A percentile compares a stretch with the other conserved stretches of the same genome.
Evolutionary conservation across 768 basidiomycete genomes (phyloP).

Genomic region (Hygrocybe coccinea): DNA sequence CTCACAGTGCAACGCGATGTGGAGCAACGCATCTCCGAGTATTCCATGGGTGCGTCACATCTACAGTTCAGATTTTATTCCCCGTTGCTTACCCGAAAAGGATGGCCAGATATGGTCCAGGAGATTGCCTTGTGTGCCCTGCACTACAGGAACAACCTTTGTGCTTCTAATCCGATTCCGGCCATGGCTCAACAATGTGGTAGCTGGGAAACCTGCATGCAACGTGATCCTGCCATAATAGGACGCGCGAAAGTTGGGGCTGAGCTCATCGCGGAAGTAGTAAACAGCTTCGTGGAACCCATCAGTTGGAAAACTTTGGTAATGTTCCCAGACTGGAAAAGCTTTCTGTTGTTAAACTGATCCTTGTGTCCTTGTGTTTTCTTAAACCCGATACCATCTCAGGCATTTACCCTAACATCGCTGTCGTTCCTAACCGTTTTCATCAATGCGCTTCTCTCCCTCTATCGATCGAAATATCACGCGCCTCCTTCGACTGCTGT

Average conservation of each 20-base stretch:
- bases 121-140: constrained; percentile 86
- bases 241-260: constrained; percentile 88
- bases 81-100: constrained; percentile 7
- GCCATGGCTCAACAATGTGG: constrained; percentile 84
- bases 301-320: constrained; percentile 98
- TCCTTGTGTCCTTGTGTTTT: constrained; percentile 1
- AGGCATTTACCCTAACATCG: constrained; percentile 75
- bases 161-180: constrained; percentile 70
- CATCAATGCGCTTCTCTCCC: constrained; percentile 72
- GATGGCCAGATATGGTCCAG: constrained; percentile 71
- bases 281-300: constrained; percentile 94
- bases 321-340: constrained; percentile 5
- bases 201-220: constrained; percentile 93
- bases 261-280: constrained; percentile 92
- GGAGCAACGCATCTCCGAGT: constrained; percentile 77
- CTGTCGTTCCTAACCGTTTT: constrained; percentile 73
- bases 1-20: constrained; percentile 89
- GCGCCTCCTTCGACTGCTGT: constrained; percentile 32
- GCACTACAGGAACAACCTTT: constrained; percentile 78
- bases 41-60: constrained; percentile 70
- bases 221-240: constrained; percentile 83
- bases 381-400: constrained; percentile 5
- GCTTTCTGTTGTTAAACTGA: constrained; percentile 2
- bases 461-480: constrained; percentile 67
- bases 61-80: background rate